These are phyloP conservation scores for Picea abies DNA, from an alignment of 83 land plant genomes.

Conservation along the genomic window DNA sequence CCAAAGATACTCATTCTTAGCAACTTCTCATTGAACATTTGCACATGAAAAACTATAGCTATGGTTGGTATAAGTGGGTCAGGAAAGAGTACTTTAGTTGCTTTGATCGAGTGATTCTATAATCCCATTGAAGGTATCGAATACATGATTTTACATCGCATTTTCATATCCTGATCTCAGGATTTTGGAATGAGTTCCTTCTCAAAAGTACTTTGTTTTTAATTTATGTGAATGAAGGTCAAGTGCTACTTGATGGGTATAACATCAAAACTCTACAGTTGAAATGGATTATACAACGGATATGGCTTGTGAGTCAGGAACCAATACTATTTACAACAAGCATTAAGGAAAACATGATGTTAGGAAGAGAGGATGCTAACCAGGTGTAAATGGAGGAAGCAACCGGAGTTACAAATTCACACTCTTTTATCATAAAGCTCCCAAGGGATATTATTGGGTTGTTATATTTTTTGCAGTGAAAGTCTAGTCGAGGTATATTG, in stretches of 20 bases:
- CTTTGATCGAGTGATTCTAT: constrained; percentile 92
- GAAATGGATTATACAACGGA: constrained; percentile 70
- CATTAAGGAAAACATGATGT: constrained; percentile 66
- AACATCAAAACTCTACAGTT: constrained; percentile 63
- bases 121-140: constrained; percentile 69
- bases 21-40: constrained; percentile 64
- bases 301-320: constrained; percentile 80
- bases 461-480: no score
- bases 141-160: neutral
- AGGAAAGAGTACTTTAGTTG: constrained; percentile 90
- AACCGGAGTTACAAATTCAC: constrained; percentile 67
- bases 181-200: neutral
- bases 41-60: constrained; percentile 86
- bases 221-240: no score
- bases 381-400: constrained; percentile 64
- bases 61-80: constrained; percentile 95
- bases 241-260: constrained; percentile 70
- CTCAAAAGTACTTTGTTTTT: no score
- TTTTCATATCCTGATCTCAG: neutral
- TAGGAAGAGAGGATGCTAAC: constrained; percentile 64
- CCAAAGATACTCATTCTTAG: constrained; percentile 70
- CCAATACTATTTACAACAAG: constrained; percentile 31
- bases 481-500: no score
- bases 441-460: no score
- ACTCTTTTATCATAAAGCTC: constrained; percentile 59